Evolutionary conservation across 2,329 filamentous ascomycete genomes (phyloP).

Genomic region (Pseudofabraea citricarpa): DNA sequence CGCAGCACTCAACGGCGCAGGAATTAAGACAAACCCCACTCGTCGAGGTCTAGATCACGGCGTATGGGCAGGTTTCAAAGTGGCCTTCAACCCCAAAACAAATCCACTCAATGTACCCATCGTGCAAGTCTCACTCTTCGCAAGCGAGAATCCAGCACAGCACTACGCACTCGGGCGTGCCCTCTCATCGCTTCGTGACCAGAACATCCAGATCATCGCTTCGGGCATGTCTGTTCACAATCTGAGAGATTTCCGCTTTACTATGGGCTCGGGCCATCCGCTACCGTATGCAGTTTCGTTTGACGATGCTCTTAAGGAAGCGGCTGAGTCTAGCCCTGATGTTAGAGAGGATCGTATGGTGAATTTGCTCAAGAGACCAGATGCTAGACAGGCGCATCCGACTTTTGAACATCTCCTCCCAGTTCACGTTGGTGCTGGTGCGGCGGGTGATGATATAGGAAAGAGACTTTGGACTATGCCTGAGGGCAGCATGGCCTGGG

Average conservation of each 20-base stretch:
- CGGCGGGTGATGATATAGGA: slow-evolving; percentile 43
- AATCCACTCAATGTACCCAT: slow-evolving; percentile 64
- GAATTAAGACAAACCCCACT: slow-evolving; percentile 54
- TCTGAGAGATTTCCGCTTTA: slow-evolving; percentile 48
- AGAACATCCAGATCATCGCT: slow-evolving; percentile 63
- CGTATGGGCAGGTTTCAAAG: slow-evolving; percentile 65
- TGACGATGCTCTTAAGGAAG: slow-evolving; percentile 52
- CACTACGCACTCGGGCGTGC: slow-evolving; percentile 67
- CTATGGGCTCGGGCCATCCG: slow-evolving; percentile 35
- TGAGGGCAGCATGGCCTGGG: slow-evolving; percentile 49
- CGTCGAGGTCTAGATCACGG: slow-evolving; percentile 69
- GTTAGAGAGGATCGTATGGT: slow-evolving; percentile 38
- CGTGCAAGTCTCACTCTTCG: slow-evolving; percentile 68
- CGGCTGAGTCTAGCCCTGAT: slow-evolving; percentile 34
- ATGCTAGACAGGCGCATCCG: slow-evolving; percentile 59
- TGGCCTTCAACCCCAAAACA: slow-evolving; percentile 49
- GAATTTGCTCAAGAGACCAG: slow-evolving; percentile 40
- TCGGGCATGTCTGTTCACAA: slow-evolving; percentile 76
- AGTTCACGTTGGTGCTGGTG: slow-evolving; percentile 51
- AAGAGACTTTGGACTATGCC: slow-evolving; percentile 39
- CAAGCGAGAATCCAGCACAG: slow-evolving; percentile 56
- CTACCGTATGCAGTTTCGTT: slow-evolving; percentile 56
- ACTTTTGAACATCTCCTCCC: slow-evolving; percentile 58
- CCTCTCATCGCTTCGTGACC: slow-evolving; percentile 58
- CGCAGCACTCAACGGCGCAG: slow-evolving; percentile 45